phyloP scores from a whole-genome alignment of 2,329 filamentous ascomycete species.

The Colletotrichum godetiae region DNA sequence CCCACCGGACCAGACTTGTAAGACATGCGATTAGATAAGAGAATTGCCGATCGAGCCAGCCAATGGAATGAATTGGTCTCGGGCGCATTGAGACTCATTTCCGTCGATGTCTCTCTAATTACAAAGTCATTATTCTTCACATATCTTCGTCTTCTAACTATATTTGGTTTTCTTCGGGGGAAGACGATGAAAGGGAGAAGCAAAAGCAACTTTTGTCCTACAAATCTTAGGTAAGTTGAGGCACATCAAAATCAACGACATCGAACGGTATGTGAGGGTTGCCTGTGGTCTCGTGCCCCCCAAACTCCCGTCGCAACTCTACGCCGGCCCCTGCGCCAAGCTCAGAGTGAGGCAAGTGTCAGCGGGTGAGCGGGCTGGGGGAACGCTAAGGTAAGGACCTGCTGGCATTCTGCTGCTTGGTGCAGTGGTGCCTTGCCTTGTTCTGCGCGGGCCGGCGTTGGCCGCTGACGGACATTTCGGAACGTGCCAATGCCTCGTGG shows the following conservation, averaged over 20 bases:
- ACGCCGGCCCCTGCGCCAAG: constrained; percentile 1
- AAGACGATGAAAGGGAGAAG: neutral
- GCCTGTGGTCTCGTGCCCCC: neutral
- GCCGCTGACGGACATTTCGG: constrained; percentile 6
- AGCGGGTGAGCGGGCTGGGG: neutral
- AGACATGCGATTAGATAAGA: neutral
- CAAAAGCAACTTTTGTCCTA: neutral
- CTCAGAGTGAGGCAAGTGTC: constrained; percentile 12
- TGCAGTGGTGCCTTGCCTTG: neutral
- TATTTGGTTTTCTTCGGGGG: neutral
- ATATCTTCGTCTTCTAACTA: neutral
- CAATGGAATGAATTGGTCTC: neutral
- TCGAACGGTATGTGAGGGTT: neutral
- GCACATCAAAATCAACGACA: neutral
- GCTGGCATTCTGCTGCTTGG: neutral
- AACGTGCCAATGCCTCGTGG: constrained; percentile 23
- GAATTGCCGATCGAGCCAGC: neutral
- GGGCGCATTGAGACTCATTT: constrained; percentile 1
- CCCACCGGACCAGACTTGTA: neutral
- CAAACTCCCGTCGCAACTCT: neutral
- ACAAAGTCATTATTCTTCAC: neutral
- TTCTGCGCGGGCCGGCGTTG: neutral
- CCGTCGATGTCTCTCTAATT: neutral
- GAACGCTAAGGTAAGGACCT: constrained; percentile 1
- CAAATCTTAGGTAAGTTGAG: neutral